Percentiles rank a stretch among this genome's conserved stretches.
Evolutionary conservation across 108 stramenopile genomes (phyloP).

Genomic region (Skeletonema marinoi): DNA sequence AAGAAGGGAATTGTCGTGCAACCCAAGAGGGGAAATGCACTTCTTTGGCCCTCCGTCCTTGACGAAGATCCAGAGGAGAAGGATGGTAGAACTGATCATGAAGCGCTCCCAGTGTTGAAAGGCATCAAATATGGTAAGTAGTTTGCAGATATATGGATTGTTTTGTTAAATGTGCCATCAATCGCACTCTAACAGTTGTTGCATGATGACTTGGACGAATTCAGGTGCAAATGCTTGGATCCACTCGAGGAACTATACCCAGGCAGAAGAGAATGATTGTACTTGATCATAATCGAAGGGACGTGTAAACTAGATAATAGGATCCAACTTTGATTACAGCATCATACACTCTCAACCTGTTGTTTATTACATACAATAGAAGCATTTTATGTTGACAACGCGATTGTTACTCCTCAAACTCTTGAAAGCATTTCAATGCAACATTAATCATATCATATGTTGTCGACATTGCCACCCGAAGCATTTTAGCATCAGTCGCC

Average conservation of each 20-base stretch:
- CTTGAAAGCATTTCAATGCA: conserved; percentile 74
- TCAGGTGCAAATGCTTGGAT: conserved; percentile 57
- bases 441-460: conserved; percentile 83
- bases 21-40: conserved; percentile 70
- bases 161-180: conserved; percentile 12
- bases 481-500: conserved; percentile 82
- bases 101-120: conserved; percentile 59
- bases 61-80: conserved; percentile 52
- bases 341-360: too few relatives aligned
- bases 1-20: conserved; percentile 5
- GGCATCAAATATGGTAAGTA: conserved; percentile 54
- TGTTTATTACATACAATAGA: too few relatives aligned
- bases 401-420: conserved; percentile 49
- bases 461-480: conserved; percentile 81
- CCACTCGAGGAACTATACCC: conserved; percentile 40
- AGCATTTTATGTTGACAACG: background rate
- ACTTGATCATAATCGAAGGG: conserved; percentile 6
- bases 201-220: background rate
- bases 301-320: background rate
- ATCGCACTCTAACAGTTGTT: background rate
- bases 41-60: conserved; percentile 69
- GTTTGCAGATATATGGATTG: background rate
- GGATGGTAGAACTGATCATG: conserved; percentile 64
- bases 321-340: background rate
- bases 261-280: conserved; percentile 29